Percentiles rank a stretch among this genome's conserved stretches.
These are phyloP conservation scores for Zea luxurians DNA, from an alignment of 176 grass and related monocot species.

Conservation along the genomic window DNA sequence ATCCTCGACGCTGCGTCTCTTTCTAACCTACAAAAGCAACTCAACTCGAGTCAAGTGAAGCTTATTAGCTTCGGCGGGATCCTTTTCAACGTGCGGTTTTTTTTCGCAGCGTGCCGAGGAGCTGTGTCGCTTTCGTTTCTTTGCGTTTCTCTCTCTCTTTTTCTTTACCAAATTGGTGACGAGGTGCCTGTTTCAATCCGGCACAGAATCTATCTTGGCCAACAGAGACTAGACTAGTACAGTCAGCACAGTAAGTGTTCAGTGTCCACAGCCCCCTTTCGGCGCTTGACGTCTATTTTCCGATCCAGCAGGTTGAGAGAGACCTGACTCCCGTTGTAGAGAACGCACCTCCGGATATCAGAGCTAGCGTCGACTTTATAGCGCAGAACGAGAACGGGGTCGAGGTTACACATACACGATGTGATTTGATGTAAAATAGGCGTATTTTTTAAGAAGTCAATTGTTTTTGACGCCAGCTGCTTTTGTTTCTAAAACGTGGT, in stretches of 20 bases:
- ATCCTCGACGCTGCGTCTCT: background rate
- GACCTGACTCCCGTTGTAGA: no score
- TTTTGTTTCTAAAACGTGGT: no score
- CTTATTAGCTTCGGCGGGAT: background rate
- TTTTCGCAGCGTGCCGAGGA: background rate
- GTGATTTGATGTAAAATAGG: no score
- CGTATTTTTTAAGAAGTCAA: no score
- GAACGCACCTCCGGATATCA: no score
- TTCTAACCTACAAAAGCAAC: slow-evolving; percentile 9
- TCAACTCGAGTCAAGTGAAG: background rate
- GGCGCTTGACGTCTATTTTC: background rate
- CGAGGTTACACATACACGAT: no score
- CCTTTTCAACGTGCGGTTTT: background rate
- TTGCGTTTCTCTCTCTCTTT: background rate
- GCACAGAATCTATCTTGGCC: background rate
- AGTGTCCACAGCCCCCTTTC: background rate
- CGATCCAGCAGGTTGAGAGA: background rate
- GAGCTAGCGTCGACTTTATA: no score
- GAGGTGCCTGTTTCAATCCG: background rate
- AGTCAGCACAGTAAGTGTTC: background rate
- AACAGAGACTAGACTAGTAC: background rate
- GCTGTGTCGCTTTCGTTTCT: background rate
- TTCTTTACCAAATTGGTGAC: background rate
- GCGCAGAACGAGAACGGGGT: no score
- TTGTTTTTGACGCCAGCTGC: no score